A percentile compares a stretch with the other conserved stretches of the same genome.
Evolutionary conservation across 805 yeast genomes (phyloP).

Genomic region (Candida tallmaniae): DNA sequence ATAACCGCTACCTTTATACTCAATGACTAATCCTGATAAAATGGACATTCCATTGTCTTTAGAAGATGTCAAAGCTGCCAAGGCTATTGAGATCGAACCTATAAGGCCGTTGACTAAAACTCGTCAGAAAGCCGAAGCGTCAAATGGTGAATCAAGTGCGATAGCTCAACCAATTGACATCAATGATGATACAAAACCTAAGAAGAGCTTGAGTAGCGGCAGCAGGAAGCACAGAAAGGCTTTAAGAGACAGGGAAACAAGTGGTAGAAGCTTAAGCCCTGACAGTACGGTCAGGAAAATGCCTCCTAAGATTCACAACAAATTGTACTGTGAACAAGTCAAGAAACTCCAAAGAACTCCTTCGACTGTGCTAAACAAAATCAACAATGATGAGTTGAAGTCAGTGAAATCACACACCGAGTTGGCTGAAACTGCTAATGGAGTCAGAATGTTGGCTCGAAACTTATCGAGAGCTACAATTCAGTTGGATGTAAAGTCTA

Average conservation of each 20-base stretch:
- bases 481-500: slow-evolving; percentile 61
- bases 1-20: too few species aligned
- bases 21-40: neutral
- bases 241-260: slow-evolving; percentile 8
- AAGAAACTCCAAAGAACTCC: slow-evolving; percentile 13
- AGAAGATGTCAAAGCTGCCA: slow-evolving; percentile 3
- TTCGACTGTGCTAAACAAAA: slow-evolving; percentile 23
- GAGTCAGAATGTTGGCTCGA: slow-evolving; percentile 70
- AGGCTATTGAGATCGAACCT: too few species aligned
- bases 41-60: slow-evolving; percentile 5
- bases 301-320: slow-evolving; percentile 26
- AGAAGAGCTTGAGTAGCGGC: slow-evolving; percentile 1
- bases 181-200: neutral
- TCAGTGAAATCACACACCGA: slow-evolving; percentile 67
- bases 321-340: slow-evolving; percentile 23
- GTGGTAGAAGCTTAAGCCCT: slow-evolving; percentile 11
- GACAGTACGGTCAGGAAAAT: slow-evolving; percentile 12
- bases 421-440: slow-evolving; percentile 76
- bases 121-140: neutral
- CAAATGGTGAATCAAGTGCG: neutral
- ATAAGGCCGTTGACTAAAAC: neutral
- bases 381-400: slow-evolving; percentile 41
- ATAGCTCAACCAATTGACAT: too few species aligned
- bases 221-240: slow-evolving; percentile 11
- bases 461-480: slow-evolving; percentile 68